Evolutionary conservation across 2,329 filamentous ascomycete genomes (phyloP).

Genomic region (Penicillium sp.): DNA sequence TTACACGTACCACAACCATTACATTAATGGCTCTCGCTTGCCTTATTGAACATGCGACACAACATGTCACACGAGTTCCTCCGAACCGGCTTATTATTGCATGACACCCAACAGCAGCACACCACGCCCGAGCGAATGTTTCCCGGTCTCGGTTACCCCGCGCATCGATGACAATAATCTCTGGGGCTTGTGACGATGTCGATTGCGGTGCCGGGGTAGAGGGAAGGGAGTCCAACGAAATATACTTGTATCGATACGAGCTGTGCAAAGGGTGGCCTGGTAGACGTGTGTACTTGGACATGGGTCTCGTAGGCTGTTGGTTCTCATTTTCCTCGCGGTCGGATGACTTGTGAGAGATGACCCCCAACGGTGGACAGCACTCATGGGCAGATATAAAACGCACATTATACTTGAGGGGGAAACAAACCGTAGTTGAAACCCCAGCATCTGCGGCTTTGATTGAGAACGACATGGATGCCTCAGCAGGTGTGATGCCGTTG

Average conservation of each 20-base stretch:
- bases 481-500: slow-evolving; percentile 21
- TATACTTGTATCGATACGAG: slow-evolving; percentile 35
- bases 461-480: slow-evolving; percentile 31
- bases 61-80: slow-evolving; percentile 43
- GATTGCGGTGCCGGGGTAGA: slow-evolving; percentile 19
- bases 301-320: slow-evolving; percentile 7
- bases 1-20: slow-evolving; percentile 42
- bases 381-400: slow-evolving; percentile 57
- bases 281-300: slow-evolving; percentile 29
- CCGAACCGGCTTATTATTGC: slow-evolving; percentile 44
- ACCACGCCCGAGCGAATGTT: slow-evolving; percentile 47
- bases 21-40: slow-evolving; percentile 45
- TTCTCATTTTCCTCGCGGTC: not conserved
- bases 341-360: slow-evolving; percentile 17
- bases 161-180: slow-evolving; percentile 39
- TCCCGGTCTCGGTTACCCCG: slow-evolving; percentile 38
- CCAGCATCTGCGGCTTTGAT: slow-evolving; percentile 14
- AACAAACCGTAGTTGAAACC: slow-evolving; percentile 26
- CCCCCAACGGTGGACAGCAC: slow-evolving; percentile 49
- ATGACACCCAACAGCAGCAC: slow-evolving; percentile 43
- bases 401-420: slow-evolving; percentile 52
- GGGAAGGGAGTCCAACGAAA: slow-evolving; percentile 29
- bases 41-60: slow-evolving; percentile 31
- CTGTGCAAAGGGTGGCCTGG: slow-evolving; percentile 42
- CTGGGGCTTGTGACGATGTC: slow-evolving; percentile 10